These are phyloP conservation scores for Oryza coarctata DNA, from an alignment of 176 grass and related monocot genomes.

Conservation along the genomic window DNA sequence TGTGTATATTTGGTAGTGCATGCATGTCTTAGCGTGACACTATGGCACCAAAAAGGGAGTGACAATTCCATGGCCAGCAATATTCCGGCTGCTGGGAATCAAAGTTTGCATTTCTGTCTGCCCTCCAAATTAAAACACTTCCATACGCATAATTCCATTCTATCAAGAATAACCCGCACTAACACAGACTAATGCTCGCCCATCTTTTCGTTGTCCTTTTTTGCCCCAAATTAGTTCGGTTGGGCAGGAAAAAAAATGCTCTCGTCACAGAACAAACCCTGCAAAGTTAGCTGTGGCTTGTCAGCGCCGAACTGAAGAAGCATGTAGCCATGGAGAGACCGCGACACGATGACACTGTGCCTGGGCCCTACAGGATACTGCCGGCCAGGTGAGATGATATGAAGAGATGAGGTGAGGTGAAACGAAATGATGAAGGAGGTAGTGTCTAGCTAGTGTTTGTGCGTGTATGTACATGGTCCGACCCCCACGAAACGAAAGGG, in stretches of 20 bases:
- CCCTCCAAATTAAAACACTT: conserved; percentile 9
- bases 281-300: conserved; percentile 10
- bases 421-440: neutral
- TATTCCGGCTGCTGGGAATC: conserved; percentile 12
- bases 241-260: conserved; percentile 25
- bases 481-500: conserved; percentile 21
- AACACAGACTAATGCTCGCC: conserved; percentile 6
- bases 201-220: neutral
- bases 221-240: conserved; percentile 22
- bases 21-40: neutral
- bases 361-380: conserved; percentile 18
- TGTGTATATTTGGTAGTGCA: neutral
- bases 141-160: neutral
- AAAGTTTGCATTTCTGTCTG: conserved; percentile 33
- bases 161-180: conserved; percentile 27
- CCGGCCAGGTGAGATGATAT: neutral
- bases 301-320: conserved; percentile 22
- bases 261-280: neutral
- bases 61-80: conserved; percentile 23
- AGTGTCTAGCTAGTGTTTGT: neutral
- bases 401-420: neutral
- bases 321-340: conserved; percentile 8
- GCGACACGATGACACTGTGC: conserved; percentile 1
- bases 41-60: neutral
- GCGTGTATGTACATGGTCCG: neutral